A percentile compares a stretch with the other conserved stretches of the same genome.
Evolutionary conservation across 805 yeast species (phyloP).

Genomic region (Yarrowia divulgata): DNA sequence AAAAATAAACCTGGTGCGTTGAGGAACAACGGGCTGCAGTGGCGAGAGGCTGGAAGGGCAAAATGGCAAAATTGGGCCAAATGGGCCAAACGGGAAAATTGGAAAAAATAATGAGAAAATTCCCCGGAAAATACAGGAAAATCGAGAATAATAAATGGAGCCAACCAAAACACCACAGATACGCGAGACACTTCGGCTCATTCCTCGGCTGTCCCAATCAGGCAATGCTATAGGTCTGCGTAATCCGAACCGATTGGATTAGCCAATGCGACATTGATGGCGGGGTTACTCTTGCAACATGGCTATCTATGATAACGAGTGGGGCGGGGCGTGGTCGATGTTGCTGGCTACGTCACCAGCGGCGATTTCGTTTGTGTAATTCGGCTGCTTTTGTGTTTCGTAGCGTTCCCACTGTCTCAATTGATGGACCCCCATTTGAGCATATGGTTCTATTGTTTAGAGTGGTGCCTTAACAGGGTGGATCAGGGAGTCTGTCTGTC

Average conservation of each 20-base stretch:
- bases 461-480: conserved; percentile 8
- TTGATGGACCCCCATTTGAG: background rate
- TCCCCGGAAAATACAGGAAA: background rate
- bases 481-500: background rate
- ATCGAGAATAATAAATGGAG: background rate
- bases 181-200: background rate
- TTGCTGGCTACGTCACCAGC: too few species aligned
- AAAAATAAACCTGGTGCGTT: conserved; percentile 1
- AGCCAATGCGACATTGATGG: conserved; percentile 1
- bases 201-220: background rate
- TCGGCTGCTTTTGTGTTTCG: background rate
- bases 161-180: background rate
- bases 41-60: conserved; percentile 1
- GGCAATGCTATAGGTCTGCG: background rate
- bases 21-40: conserved; percentile 1
- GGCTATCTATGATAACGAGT: too few species aligned
- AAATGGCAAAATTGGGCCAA: too few species aligned
- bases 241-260: background rate
- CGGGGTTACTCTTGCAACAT: background rate
- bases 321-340: too few species aligned
- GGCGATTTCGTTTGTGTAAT: too few species aligned
- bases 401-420: background rate
- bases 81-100: too few species aligned
- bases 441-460: conserved; percentile 7
- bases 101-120: too few species aligned